A percentile compares a stretch with the other conserved stretches of the same genome.
These are phyloP conservation scores for Fusarium humuli DNA, from an alignment of 2,329 filamentous ascomycete species.

Conservation along the genomic window DNA sequence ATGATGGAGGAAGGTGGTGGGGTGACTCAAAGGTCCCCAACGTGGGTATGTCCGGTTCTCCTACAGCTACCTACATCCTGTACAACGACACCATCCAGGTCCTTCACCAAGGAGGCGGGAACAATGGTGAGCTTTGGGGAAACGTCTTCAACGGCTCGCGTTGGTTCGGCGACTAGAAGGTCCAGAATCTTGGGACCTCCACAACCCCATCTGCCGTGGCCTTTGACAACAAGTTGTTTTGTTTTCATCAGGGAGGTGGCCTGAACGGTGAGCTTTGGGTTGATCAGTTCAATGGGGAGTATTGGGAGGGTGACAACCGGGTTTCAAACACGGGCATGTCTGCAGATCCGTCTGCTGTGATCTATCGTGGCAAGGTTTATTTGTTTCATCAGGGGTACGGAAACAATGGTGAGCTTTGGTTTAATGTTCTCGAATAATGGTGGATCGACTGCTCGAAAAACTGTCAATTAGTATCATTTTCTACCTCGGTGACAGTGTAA, in stretches of 20 bases:
- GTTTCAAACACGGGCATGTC: not conserved
- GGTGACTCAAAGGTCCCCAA: not conserved
- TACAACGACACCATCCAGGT: not conserved
- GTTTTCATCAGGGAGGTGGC: not conserved
- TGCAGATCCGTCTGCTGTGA: not conserved
- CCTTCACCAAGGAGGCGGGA: not conserved
- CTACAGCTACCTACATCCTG: not conserved
- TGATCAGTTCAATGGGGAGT: not conserved
- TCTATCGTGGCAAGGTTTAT: not conserved
- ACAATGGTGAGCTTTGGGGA: not conserved
- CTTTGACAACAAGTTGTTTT: not conserved
- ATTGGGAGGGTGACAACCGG: not conserved
- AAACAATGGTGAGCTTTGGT: not conserved
- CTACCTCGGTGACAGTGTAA: no score
- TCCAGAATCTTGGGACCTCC: not conserved
- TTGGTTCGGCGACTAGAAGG: not conserved
- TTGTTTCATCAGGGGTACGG: not conserved
- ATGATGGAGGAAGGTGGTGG: not conserved
- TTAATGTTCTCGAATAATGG: not conserved
- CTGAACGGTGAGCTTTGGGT: not conserved
- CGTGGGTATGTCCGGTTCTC: not conserved
- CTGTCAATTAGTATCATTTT: no score
- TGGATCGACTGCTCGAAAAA: no score
- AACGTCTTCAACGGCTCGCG: not conserved
- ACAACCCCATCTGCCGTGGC: not conserved